Evolutionary conservation across 2,329 filamentous ascomycete species (phyloP), one percentile per base, ranked within the genome.

Genomic region (Neofusicoccum laricinum): DNA sequence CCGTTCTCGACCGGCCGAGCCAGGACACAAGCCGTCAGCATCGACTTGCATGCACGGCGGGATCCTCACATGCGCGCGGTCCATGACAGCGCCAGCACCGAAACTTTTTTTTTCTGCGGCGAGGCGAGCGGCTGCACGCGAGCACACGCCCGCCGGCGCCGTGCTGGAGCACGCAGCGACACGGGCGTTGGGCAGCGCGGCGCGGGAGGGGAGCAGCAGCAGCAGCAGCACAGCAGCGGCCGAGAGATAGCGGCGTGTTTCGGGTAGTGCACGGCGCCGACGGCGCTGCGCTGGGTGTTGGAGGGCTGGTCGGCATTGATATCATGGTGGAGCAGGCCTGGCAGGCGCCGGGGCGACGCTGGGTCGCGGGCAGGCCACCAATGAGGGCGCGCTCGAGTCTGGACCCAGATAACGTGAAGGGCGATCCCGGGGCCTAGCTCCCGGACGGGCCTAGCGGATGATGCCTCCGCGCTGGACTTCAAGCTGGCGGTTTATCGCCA

Each of bases 391-490:
- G 0, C 4, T 7, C 21, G 41, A 25, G 32, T 36, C 30, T 32
- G 21, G 30, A 32, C 58, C 58, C 58, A 61, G 58, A 61, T 61
- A 61, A 61, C 55, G 41, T 59, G 36, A 61, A 49, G 32, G 58
- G 58, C 58, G 58, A 61, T 61, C 58, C 45, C 46, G 58, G 58
- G 57, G 57, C 57, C 43, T 50, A 50, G 38, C 43, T 12, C 57
- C 40, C 43, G 15, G 25, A 15, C 30, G 38, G 58, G 58, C 19
- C 32, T 61, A 61, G 58, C 58, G 58, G 58, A 59, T 45, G 45
- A 25, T 49, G 43, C 45, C 58, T 61, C 58, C 58, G 58, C 58
- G 58, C 58, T 61, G 58, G 45, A 61, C 58, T 61, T 61, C 58
- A 41, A 50, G 45, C 45, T 50, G 58, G 58, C 58, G 46, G 58